Evolutionary conservation across 164 flowering plant genomes (phyloP).

Genomic region (Tetrastigma voinierianum): DNA sequence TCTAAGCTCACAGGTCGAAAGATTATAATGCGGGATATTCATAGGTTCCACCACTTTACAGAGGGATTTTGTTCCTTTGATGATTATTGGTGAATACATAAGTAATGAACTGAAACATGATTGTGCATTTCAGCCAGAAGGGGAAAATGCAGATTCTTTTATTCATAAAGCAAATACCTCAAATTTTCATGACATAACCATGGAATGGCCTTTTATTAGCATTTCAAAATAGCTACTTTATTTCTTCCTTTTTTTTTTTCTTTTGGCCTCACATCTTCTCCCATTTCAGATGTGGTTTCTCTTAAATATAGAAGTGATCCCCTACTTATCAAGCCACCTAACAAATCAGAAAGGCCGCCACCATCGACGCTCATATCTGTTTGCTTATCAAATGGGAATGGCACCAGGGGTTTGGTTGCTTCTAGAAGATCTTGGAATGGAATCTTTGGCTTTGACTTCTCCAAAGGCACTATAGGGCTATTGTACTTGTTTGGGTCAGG

Average conservation of each 20-base stretch:
- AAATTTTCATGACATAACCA: background rate
- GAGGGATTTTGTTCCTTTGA: constrained; percentile 42
- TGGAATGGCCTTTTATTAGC: background rate
- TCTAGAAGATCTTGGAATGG: constrained; percentile 54
- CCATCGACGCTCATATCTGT: constrained; percentile 59
- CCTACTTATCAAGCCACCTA: constrained; percentile 13
- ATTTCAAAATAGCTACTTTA: background rate
- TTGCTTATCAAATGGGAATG: constrained; percentile 59
- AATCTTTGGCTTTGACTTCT: constrained; percentile 54
- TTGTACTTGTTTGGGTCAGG: constrained; percentile 43
- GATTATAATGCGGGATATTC: constrained; percentile 39
- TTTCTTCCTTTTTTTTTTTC: background rate
- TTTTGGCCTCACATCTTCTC: background rate
- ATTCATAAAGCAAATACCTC: background rate
- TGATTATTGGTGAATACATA: constrained; percentile 34
- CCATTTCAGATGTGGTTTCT: background rate
- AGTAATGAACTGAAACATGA: background rate
- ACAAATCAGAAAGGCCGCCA: constrained; percentile 22
- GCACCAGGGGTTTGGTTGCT: constrained; percentile 57
- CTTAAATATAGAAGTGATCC: constrained; percentile 17
- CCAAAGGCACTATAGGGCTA: constrained; percentile 40
- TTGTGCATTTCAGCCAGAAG: background rate
- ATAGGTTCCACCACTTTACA: constrained; percentile 38
- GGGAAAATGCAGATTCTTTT: background rate
- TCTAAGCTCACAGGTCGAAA: constrained; percentile 37